A percentile compares a stretch with the other conserved stretches of the same genome.
Evolutionary conservation across 495 filamentous ascomycete genomes (phyloP).

Genomic region (Neurospora terricola): DNA sequence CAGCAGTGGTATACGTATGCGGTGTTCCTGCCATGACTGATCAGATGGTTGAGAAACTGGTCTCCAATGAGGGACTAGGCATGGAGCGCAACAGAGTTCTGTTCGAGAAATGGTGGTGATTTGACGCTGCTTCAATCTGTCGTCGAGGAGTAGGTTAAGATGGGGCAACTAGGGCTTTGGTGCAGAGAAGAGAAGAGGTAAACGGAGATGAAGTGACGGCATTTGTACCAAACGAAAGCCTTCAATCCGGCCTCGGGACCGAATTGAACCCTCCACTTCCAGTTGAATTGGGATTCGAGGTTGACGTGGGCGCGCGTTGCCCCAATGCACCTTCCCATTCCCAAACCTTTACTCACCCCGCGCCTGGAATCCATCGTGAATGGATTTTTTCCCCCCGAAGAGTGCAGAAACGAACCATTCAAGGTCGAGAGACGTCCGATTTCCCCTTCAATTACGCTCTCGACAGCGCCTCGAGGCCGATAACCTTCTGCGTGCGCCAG

Average conservation of each 20-base stretch:
- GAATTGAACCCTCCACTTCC: neutral
- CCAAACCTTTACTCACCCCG: neutral
- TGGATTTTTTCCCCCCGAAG: neutral
- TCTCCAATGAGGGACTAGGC: conserved; percentile 37
- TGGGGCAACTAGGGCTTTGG: neutral
- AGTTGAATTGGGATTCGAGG: neutral
- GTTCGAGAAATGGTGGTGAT: conserved; percentile 84
- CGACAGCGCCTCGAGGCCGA: neutral
- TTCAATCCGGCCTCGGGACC: neutral
- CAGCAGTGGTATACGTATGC: conserved; percentile 65
- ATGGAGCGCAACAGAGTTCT: conserved; percentile 50
- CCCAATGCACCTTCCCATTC: neutral
- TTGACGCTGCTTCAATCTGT: neutral
- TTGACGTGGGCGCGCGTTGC: neutral
- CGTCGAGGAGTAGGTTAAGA: neutral
- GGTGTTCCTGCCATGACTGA: conserved; percentile 76
- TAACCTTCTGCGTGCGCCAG: neutral
- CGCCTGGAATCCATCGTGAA: neutral
- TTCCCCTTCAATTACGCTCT: neutral
- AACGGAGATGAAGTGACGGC: neutral
- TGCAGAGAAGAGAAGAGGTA: neutral
- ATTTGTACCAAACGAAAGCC: neutral
- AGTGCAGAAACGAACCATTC: neutral
- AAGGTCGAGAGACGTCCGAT: neutral
- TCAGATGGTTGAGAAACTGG: conserved; percentile 49